Conservation (phyloP, 352 stramenopile species). For the Globisporangium paddicum region DNA sequence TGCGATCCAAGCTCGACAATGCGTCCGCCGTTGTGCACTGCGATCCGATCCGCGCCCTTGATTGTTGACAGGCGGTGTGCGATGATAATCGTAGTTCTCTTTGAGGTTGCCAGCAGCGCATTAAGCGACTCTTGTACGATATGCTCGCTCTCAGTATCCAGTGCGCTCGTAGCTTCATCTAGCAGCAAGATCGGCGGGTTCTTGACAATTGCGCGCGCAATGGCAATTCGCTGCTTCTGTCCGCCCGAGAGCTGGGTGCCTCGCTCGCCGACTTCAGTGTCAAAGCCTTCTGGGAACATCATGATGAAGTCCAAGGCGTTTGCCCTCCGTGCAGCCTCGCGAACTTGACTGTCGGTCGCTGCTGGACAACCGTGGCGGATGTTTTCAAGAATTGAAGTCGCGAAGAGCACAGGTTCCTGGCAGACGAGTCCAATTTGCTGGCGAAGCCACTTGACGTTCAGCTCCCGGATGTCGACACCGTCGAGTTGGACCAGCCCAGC, state of each 20-base stretch:
- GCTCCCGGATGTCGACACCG: constrained; percentile 36
- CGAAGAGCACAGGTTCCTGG: constrained; percentile 53
- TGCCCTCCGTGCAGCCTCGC: constrained; percentile 36
- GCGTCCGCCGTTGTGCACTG: constrained; percentile 89
- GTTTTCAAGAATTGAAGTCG: constrained; percentile 60
- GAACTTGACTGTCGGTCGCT: constrained; percentile 47
- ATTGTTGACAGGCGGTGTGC: constrained; percentile 94
- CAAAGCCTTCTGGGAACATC: constrained; percentile 83
- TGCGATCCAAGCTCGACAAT: constrained; percentile 94
- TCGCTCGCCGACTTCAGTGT: constrained; percentile 87
- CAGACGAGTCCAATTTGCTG: constrained; percentile 86
- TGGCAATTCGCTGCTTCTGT: constrained; percentile 18
- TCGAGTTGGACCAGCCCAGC: constrained; percentile 34
- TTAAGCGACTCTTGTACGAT: constrained; percentile 75
- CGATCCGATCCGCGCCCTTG: constrained; percentile 92
- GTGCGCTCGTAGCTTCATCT: constrained; percentile 7
- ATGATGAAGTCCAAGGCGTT: constrained; percentile 93
- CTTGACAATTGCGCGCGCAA: constrained; percentile 57
- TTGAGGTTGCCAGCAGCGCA: constrained; percentile 21
- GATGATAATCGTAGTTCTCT: constrained; percentile 36
- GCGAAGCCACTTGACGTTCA: constrained; percentile 84
- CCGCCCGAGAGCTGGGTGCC: constrained; percentile 67
- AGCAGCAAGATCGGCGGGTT: constrained; percentile 82
- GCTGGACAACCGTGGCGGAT: constrained; percentile 65
- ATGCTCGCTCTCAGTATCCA: constrained; percentile 72